These are phyloP conservation scores for Zymoseptoria passerinii DNA, from an alignment of 2,329 filamentous ascomycete genomes.

Conservation along the genomic window DNA sequence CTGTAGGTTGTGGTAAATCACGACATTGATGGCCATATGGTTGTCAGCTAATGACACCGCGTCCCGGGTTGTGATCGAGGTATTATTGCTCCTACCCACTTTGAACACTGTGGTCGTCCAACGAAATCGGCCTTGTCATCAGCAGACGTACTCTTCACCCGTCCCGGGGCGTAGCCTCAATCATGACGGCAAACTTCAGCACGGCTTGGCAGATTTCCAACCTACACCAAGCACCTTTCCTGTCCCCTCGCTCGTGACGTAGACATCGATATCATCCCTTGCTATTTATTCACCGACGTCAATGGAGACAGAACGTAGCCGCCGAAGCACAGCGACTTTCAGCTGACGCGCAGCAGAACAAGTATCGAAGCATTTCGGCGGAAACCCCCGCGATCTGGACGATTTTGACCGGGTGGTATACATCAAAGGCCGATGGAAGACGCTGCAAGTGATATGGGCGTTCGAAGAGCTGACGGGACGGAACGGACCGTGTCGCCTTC, in stretches of 20 bases:
- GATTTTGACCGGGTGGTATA: background rate
- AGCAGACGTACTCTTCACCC: background rate
- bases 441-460: background rate
- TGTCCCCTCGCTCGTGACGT: too few relatives aligned
- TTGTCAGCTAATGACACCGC: background rate
- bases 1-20: too few relatives aligned
- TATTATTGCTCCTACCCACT: background rate
- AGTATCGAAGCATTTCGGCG: too few relatives aligned
- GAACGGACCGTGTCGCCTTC: constrained; percentile 1
- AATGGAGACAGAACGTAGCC: background rate
- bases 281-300: background rate
- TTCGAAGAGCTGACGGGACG: background rate
- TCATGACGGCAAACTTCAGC: too few relatives aligned
- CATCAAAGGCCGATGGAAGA: background rate
- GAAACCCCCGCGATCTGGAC: background rate
- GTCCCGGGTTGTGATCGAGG: background rate
- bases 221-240: too few relatives aligned
- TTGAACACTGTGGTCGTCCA: background rate
- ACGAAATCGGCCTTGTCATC: background rate
- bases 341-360: background rate
- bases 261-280: too few relatives aligned
- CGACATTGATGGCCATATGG: background rate
- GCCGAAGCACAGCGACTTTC: background rate
- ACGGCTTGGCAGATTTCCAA: too few relatives aligned
- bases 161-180: too few relatives aligned